These are phyloP conservation scores for Nephromyces sp. DNA, from an alignment of 169 alveolate species.

Conservation along the genomic window DNA sequence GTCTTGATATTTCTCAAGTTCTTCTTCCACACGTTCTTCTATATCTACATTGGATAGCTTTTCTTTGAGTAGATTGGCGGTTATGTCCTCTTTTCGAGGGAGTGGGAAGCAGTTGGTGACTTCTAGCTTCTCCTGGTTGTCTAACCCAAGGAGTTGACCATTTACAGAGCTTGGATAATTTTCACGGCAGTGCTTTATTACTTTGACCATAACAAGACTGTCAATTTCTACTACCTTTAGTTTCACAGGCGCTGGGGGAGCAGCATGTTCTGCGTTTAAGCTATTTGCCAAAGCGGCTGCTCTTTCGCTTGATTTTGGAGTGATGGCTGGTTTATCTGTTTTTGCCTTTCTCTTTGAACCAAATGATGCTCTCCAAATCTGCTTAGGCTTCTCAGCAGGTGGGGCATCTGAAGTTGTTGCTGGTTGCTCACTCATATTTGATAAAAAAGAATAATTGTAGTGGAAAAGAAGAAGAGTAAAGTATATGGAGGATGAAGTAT, in stretches of 20 bases:
- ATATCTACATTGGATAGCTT: constrained; percentile 50
- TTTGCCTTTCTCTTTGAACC: not conserved
- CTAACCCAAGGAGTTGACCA: constrained; percentile 68
- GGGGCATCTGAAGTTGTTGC: no score
- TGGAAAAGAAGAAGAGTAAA: no score
- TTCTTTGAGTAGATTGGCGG: constrained; percentile 46
- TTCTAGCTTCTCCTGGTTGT: constrained; percentile 58
- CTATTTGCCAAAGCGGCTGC: not conserved
- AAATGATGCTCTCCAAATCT: no score
- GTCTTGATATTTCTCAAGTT: constrained; percentile 62
- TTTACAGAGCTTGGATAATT: constrained; percentile 67
- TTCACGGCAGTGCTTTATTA: constrained; percentile 66
- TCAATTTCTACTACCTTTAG: constrained; percentile 29
- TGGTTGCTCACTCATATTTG: no score
- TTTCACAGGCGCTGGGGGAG: not conserved
- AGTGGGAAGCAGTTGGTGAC: constrained; percentile 71
- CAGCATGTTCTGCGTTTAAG: not conserved
- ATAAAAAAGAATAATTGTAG: no score
- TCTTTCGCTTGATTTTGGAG: no score
- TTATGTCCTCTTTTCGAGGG: constrained; percentile 64
- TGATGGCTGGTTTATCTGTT: not conserved
- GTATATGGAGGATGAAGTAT: no score
- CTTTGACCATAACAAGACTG: constrained; percentile 53
- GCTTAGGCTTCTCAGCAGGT: no score
- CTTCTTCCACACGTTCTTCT: constrained; percentile 65